Base-by-base conservation (phyloP, 495 filamentous ascomycete species). In the Xylaria sp. region DNA sequence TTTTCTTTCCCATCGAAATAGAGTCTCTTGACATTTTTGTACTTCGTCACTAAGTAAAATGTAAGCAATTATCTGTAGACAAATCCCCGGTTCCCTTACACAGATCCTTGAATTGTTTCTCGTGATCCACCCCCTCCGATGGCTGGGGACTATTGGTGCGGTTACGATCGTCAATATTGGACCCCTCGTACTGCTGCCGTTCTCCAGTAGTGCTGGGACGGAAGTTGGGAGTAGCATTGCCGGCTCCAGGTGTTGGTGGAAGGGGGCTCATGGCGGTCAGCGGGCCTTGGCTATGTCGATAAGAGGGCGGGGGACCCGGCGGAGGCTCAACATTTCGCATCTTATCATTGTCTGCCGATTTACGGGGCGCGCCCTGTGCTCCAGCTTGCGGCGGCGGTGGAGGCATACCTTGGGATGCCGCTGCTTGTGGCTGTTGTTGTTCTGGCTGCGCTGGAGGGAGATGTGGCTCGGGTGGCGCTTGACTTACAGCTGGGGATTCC, bases 1-100 rank as follows among this genome's bases (percentile, higher is more conserved):
- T 97, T 93, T 61, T 90, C 85, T 76, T 97, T 95, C 74, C 94
- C 94, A 69, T 99, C 96, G 78, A 98, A 99, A 78, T 98, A 99
- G 72, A 97, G 92, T 41, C 93, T 89, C 84, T 99, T 99, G 62
- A 99, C 96, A 79, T 98, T 98, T 81, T 93, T 93, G 78, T 99
- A 99, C 84, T 99, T 99, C 72, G 88, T 89, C 78, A 93, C 95
- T 98, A 76, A 7, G 6, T 55, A 21, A 71, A 35, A 61, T 41
- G 75, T 61, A 66, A 72, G 77, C 61, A 74, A 29, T 44, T 24
- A 72, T 37, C 35, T 24, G 8, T 15, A 21, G 31, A 3, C 1
- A 24, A 41, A 61, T 19, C 62, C 17, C 35, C 40, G 3, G 44
- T 55, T 26, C 65, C 80, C 91, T 65, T 88, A 94, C 91, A 84